phyloP scores from a whole-genome alignment of 2,329 filamentous ascomycete genomes.

The Cladosporium sphaerospermum region DNA sequence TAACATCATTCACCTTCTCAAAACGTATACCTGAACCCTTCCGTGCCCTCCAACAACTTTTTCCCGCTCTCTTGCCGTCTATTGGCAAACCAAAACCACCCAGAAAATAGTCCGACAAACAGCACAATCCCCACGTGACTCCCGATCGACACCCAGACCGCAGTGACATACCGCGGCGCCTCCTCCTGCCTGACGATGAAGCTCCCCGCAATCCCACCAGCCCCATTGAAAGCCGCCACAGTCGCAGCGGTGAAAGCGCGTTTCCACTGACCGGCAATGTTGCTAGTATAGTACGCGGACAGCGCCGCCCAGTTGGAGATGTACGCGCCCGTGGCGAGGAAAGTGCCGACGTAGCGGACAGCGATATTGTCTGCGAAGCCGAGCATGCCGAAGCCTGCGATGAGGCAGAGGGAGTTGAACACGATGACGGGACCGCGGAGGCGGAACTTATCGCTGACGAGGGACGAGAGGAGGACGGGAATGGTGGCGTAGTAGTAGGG shows the following conservation, averaged over 20 bases:
- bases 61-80: conserved; percentile 23
- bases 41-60: conserved; percentile 23
- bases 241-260: conserved; percentile 55
- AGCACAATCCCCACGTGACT: conserved; percentile 27
- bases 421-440: conserved; percentile 57
- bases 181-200: conserved; percentile 59
- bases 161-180: conserved; percentile 57
- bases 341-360: conserved; percentile 59
- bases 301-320: conserved; percentile 64
- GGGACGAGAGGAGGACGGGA: conserved; percentile 57
- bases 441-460: conserved; percentile 55
- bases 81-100: conserved; percentile 25
- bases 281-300: conserved; percentile 58
- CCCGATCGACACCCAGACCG: conserved; percentile 61
- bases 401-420: conserved; percentile 58
- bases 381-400: conserved; percentile 60
- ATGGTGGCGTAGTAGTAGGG: conserved; percentile 63
- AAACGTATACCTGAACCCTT: conserved; percentile 42
- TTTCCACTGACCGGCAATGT: conserved; percentile 59
- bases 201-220: conserved; percentile 59
- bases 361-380: conserved; percentile 55
- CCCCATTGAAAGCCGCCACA: conserved; percentile 54
- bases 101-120: conserved; percentile 24
- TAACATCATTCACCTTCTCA: conserved; percentile 18
- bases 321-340: conserved; percentile 61